Percentiles rank a stretch among this genome's conserved stretches.
Conservation (phyloP, 202 grass and related monocot genomes). For the Bolboschoenoplectus hybrid region DNA sequence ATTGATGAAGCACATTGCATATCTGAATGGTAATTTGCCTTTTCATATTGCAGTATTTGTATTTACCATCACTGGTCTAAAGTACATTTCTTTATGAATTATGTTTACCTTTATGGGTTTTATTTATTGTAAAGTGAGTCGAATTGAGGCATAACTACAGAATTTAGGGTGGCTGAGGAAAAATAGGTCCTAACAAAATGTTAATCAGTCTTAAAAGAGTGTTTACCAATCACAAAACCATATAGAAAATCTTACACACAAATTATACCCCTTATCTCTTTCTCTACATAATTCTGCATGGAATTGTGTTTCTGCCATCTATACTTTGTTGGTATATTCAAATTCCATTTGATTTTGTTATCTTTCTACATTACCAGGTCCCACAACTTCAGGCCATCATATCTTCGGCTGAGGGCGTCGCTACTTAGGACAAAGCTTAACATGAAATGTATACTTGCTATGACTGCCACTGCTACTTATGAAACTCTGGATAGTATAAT, state of each 20-base stretch:
- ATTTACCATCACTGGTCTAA: not conserved
- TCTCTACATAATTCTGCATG: slow-evolving; percentile 6
- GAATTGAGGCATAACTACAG: not conserved
- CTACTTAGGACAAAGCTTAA: slow-evolving; percentile 73
- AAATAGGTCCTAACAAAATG: not conserved
- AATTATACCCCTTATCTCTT: slow-evolving; percentile 1
- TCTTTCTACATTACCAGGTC: slow-evolving; percentile 59
- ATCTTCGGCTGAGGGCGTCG: slow-evolving; percentile 84
- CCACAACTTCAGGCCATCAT: slow-evolving; percentile 96
- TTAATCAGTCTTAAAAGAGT: slow-evolving; percentile 2
- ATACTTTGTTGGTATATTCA: not conserved
- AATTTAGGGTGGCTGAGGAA: not conserved
- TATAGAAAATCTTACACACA: slow-evolving; percentile 7
- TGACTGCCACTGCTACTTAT: slow-evolving; percentile 85
- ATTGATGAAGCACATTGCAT: slow-evolving; percentile 99
- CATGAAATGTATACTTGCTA: slow-evolving; percentile 90
- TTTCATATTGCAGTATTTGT: slow-evolving; percentile 23
- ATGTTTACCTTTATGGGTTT: not conserved
- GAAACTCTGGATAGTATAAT: slow-evolving; percentile 84
- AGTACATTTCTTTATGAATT: slow-evolving; percentile 10
- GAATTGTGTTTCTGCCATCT: not conserved
- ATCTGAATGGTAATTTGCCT: slow-evolving; percentile 91
- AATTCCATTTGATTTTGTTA: not conserved
- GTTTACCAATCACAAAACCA: not conserved
- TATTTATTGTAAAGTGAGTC: slow-evolving; percentile 11